Percentiles rank a stretch among this genome's conserved stretches.
These are phyloP conservation scores for Podaxis sp. DNA, from an alignment of 768 basidiomycete genomes.

Conservation along the genomic window DNA sequence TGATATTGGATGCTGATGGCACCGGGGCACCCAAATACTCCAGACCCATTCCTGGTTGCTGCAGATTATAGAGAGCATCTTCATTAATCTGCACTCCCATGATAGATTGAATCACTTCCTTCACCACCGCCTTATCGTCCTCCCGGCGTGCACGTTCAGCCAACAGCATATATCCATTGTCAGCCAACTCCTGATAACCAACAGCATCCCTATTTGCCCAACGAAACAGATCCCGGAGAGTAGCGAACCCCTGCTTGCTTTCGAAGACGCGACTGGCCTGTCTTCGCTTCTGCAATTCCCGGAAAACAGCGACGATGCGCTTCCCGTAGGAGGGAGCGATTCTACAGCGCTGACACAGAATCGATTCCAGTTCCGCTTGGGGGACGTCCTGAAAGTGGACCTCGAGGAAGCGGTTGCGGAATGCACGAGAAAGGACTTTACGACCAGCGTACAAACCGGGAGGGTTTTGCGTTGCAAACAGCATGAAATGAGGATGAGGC, in stretches of 20 bases:
- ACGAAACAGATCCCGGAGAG: slow-evolving; percentile 93
- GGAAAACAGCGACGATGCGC: slow-evolving; percentile 89
- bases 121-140: slow-evolving; percentile 88
- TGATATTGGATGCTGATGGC: slow-evolving; percentile 51
- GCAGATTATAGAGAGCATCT: slow-evolving; percentile 60
- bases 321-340: slow-evolving; percentile 95
- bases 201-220: slow-evolving; percentile 93
- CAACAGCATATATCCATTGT: slow-evolving; percentile 96
- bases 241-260: slow-evolving; percentile 96
- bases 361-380: slow-evolving; percentile 88
- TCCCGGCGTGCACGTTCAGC: slow-evolving; percentile 84
- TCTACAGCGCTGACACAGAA: slow-evolving; percentile 87
- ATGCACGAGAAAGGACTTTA: slow-evolving; percentile 92
- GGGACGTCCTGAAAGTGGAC: slow-evolving; percentile 98
- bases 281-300: slow-evolving; percentile 87
- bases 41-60: slow-evolving; percentile 39
- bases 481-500: slow-evolving; percentile 95
- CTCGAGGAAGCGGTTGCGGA: slow-evolving; percentile 96
- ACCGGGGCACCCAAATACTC: slow-evolving; percentile 57
- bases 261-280: slow-evolving; percentile 94
- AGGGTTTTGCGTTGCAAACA: slow-evolving; percentile 98
- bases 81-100: slow-evolving; percentile 89
- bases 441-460: slow-evolving; percentile 94
- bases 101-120: slow-evolving; percentile 86
- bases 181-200: slow-evolving; percentile 89